These are phyloP conservation scores for Nigrospora osmanthi DNA, from an alignment of 2,329 filamentous ascomycete species.

Conservation along the genomic window DNA sequence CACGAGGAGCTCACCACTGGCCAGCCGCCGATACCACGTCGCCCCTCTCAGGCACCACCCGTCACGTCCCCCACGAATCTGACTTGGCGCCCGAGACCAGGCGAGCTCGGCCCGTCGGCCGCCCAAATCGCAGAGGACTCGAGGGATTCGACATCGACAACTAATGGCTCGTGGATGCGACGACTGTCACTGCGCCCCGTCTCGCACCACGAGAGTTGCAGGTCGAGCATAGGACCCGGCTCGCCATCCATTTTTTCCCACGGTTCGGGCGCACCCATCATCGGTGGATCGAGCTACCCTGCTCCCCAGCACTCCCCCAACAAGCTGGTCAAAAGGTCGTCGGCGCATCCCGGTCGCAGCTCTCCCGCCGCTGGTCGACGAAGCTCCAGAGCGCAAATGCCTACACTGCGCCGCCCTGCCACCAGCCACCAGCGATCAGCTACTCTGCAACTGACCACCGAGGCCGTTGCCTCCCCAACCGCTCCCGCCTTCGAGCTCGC, in stretches of 20 bases:
- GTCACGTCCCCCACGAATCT: slow-evolving; percentile 29
- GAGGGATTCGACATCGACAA: slow-evolving; percentile 55
- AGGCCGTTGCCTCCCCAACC: slow-evolving; percentile 11
- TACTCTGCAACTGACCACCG: slow-evolving; percentile 45
- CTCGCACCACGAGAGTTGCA: slow-evolving; percentile 55
- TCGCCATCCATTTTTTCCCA: slow-evolving; percentile 62
- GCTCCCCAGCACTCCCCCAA: slow-evolving; percentile 52
- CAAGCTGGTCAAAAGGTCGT: slow-evolving; percentile 69
- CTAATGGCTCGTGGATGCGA: slow-evolving; percentile 63
- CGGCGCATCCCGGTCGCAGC: slow-evolving; percentile 43
- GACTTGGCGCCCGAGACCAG: slow-evolving; percentile 31
- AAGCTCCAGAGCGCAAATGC: slow-evolving; percentile 52
- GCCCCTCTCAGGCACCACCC: slow-evolving; percentile 17
- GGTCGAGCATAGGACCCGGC: slow-evolving; percentile 58
- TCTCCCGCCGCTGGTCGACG: slow-evolving; percentile 33
- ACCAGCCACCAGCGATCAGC: slow-evolving; percentile 73
- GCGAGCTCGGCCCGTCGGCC: slow-evolving; percentile 10
- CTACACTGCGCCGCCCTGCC: slow-evolving; percentile 62
- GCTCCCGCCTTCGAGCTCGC: slow-evolving; percentile 17
- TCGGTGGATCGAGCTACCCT: slow-evolving; percentile 31
- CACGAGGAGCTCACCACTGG: slow-evolving; percentile 7
- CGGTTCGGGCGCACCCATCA: slow-evolving; percentile 58
- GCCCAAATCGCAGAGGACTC: slow-evolving; percentile 29
- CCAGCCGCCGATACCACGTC: slow-evolving; percentile 19
- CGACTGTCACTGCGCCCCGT: slow-evolving; percentile 59